A percentile compares a stretch with the other conserved stretches of the same genome.
phyloP scores from a whole-genome alignment of 495 filamentous ascomycete species.

The Xylaria grammica region DNA sequence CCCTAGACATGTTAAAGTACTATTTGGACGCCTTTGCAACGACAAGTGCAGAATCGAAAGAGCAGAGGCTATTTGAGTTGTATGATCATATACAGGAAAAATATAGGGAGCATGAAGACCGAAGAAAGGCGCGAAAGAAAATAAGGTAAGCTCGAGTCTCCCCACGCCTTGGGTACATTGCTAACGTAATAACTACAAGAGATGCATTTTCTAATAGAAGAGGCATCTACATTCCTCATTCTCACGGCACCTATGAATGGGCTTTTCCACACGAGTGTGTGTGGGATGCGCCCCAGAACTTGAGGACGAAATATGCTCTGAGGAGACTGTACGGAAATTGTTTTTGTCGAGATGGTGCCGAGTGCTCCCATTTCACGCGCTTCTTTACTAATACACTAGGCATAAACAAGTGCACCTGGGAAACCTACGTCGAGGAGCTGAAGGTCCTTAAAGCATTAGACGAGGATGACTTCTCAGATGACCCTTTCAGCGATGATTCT shows the following conservation, averaged over 20 bases:
- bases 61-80: slow-evolving; percentile 2
- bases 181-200: no score
- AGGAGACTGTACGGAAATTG: not conserved
- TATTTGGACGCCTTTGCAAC: not conserved
- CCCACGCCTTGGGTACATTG: no score
- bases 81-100: slow-evolving; percentile 22
- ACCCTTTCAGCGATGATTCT: no score
- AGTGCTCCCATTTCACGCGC: slow-evolving; percentile 2
- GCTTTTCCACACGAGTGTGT: slow-evolving; percentile 6
- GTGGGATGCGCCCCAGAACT: slow-evolving; percentile 20
- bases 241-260: slow-evolving; percentile 7
- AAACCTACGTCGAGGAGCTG: slow-evolving; percentile 31
- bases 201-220: no score
- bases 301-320: slow-evolving; percentile 19
- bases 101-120: slow-evolving; percentile 6
- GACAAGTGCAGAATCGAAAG: not conserved
- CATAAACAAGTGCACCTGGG: slow-evolving; percentile 21
- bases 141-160: no score
- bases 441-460: slow-evolving; percentile 11
- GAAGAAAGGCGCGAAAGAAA: not conserved
- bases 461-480: no score
- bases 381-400: slow-evolving; percentile 32
- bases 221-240: no score
- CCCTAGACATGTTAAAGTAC: not conserved
- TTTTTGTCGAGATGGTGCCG: slow-evolving; percentile 6